These are phyloP conservation scores for Nitzschia sp. DNA, from an alignment of 108 stramenopile genomes.

Conservation along the genomic window DNA sequence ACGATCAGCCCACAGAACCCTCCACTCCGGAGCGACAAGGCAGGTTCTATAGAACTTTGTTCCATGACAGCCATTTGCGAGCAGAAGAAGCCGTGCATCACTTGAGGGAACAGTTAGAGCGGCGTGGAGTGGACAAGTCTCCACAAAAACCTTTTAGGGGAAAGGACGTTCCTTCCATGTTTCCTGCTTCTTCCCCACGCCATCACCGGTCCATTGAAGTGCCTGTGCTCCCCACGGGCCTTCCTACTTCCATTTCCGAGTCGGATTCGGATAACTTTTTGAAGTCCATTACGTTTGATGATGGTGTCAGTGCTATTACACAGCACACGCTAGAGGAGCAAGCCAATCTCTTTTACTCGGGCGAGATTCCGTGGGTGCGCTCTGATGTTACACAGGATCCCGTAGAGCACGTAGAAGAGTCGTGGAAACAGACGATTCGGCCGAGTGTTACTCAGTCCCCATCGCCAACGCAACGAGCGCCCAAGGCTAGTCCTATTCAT, in stretches of 20 bases:
- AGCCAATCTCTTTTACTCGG: constrained; percentile 25
- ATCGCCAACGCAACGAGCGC: neutral
- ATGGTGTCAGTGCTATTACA: constrained; percentile 72
- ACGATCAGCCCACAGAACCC: neutral
- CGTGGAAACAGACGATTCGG: constrained; percentile 19
- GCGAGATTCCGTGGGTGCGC: neutral
- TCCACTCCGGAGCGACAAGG: neutral
- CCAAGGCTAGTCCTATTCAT: neutral
- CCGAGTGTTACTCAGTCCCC: neutral
- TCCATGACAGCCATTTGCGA: constrained; percentile 5
- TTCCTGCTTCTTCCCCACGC: constrained; percentile 14
- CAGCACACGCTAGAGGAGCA: constrained; percentile 76
- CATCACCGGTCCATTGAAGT: constrained; percentile 8
- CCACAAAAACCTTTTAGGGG: neutral
- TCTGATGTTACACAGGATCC: constrained; percentile 33
- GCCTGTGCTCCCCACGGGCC: neutral
- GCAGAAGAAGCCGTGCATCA: constrained; percentile 21
- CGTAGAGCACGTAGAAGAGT: constrained; percentile 10
- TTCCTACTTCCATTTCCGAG: constrained; percentile 16
- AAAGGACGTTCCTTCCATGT: constrained; percentile 14
- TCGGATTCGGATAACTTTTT: neutral
- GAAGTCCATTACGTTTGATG: constrained; percentile 53
- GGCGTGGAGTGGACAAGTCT: too few relatives aligned
- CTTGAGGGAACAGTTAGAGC: constrained; percentile 6
- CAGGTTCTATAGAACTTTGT: neutral